Base-by-base conservation (phyloP, 768 basidiomycete genomes). In the Psilocybe cubensis region DNA sequence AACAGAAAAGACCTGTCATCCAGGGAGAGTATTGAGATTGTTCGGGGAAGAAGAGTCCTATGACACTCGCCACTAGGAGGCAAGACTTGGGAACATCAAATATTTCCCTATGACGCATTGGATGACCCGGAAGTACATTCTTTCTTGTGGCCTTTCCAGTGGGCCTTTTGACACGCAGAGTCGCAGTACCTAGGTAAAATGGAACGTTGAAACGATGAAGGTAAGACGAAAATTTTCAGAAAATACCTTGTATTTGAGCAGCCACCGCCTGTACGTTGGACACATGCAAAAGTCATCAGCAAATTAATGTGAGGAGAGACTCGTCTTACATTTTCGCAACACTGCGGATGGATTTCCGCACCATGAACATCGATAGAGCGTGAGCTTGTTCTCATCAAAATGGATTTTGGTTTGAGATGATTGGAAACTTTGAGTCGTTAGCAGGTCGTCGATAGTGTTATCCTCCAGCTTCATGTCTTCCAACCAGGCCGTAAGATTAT, bases 301-400 rank as follows among this genome's bases (percentile, higher is more conserved):
- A 31, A n/a, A 28, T 31, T 28, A n/a, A 27, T 25, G 12, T 40
- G 42, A 52, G 44, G 41, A 23, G 35, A 42, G 12, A 7, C n/a
- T 11, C 18, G 11, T 44, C 62, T 29, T 21, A 63, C 64, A 66
- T 63, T 66, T 66, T 42, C 62, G 44, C 49, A 66, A 43, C 14
- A 24, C 57, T 28, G 58, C 62, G 7, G 64, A 86, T 8, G 85
- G 84, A 58, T 86, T 87, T 11, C 79, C 74, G 55, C 87, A 88
- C 76, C 80, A 84, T 25, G 85, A 83, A 61, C 87, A 89, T 27
- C 76, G 69, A 68, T 83, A 87, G 28, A 89, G 70, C 31, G 70
- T 74, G 4, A 84, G 81, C 14, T 70, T 69, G 44, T 83, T 82
- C 17, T 70, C 63, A 56, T 76, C 80, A 62, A 83, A 72, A 62